Evolutionary conservation across 345 rosid genomes (phyloP).

Genomic region (Erodium maritimum): DNA sequence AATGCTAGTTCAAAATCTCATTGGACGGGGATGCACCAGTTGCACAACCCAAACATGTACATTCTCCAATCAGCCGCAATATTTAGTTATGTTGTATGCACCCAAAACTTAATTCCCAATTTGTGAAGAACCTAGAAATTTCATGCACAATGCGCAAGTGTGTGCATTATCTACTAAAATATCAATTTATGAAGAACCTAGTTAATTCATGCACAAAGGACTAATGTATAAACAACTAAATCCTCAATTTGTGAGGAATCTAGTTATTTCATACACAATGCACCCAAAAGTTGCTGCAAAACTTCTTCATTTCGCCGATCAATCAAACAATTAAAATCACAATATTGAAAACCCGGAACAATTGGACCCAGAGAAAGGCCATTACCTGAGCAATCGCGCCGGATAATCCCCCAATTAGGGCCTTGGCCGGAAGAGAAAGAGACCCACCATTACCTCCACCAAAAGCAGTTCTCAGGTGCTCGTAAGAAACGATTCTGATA

Average conservation of each 20-base stretch:
- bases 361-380: neutral
- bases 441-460: conserved; percentile 20
- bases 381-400: conserved; percentile 82
- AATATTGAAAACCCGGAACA: neutral
- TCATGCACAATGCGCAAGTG: neutral
- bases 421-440: conserved; percentile 46
- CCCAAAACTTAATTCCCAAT: too few relatives aligned
- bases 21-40: too few relatives aligned
- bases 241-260: neutral
- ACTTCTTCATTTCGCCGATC: neutral
- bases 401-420: conserved; percentile 63
- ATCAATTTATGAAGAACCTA: neutral
- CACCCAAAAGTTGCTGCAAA: neutral
- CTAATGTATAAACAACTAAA: too few relatives aligned
- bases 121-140: neutral
- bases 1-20: too few relatives aligned
- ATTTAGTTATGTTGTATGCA: too few relatives aligned
- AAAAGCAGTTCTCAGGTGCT: conserved; percentile 42
- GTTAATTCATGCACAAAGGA: neutral
- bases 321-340: neutral
- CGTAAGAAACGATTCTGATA: conserved; percentile 73
- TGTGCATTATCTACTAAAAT: too few relatives aligned
- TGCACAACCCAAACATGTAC: neutral
- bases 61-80: neutral
- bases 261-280: neutral